Base-by-base conservation (phyloP, 768 basidiomycete genomes). In the Lactarius vividus region DNA sequence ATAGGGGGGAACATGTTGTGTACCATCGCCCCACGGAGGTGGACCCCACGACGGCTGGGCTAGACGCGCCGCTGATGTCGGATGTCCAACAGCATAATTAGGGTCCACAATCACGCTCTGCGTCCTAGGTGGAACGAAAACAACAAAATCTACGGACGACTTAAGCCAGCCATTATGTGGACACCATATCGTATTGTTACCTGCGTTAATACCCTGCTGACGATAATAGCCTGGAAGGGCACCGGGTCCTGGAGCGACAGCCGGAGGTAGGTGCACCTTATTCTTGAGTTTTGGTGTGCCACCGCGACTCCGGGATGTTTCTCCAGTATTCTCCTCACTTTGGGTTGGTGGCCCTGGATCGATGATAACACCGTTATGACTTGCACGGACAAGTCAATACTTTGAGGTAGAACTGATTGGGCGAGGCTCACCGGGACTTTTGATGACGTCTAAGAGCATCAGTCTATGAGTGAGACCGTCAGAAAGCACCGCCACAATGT, bases 361-460 rank as follows among this genome's bases (percentile, higher is more conserved):
- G 63, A 88, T 82, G 62, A 88, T 78, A 13, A 88, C 79, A 15
- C 87, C 88, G 69, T 88, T 88, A 68, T 89, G 89, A 71, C 88
- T 86, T 55, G 40, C 49, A 31, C 18, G 35, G 57, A 67, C 26
- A 46, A 55, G 35, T 64, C 62, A 63, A 31, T 56, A 35, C 16
- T 59, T 37, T 53, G 57, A 65, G 58, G 54, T 52, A 42, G 62
- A 20, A 63, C 28, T 46, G 65, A 61, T 49, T 68, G 52, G 57
- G 20, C 46, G n/a, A 37, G 40, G 72, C 80, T 68, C 68, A 88
- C 89, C 89, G 84, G 68, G 90, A 90, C 71, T 89, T 89, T 76
- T 91, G 88, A 73, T 92, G 90, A 71, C 90, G 81, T 53, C 87
- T 81, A n/a, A 90, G 79, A 23, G 90, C 90, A 75, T 92, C 90